Evolutionary conservation across 2,329 filamentous ascomycete species (phyloP), one percentile per base, ranked within the genome.

Genomic region (Fusarium tuaranense): DNA sequence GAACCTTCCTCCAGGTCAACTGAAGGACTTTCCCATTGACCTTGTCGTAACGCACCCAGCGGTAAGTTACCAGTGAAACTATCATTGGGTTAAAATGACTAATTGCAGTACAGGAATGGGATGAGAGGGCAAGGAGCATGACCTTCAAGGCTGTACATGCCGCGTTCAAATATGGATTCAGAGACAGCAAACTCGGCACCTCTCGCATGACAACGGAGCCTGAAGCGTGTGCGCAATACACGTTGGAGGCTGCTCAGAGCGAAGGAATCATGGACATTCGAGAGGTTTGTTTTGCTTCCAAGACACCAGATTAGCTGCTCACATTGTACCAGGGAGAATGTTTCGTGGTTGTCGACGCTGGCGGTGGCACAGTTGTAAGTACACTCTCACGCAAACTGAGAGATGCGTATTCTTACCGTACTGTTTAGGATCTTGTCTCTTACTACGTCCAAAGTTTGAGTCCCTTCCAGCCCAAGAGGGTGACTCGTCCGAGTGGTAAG

Each of bases 281-380:
- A 25, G 44, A 51, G 38, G 67, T 67, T 61, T 18, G 46, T 12
- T 32, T 9, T 3, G 3, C 4, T 48, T 10, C 14, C 13, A 1
- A 4, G 10, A 30, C 14, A 55, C 22, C 2, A 6, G 0, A 39
- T 18, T 2, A 2, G 13, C 1, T 32, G 32, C 27, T 32, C 8
- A 62, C 25, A 9, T 44, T 3, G 7, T 18, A 1, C 44, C 22
- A 73, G 70, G 62, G 65, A 18, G 57, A 73, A 53, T 65, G 64
- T 25, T 73, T 73, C 53, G 67, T 73, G 1, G 68, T 73, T 13
- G 68, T 73, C 16, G 70, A 73, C 36, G 70, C 70, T 14, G 70
- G 70, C 5, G 70, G 70, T 18, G 70, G 70, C 16, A 73, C 70
- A 66, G 70, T 73, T 5, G 70, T 73, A 51, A 44, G 70, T 55